Conservation (phyloP, 1,139 yeast species). For the Lodderomyces orthopsilosis region DNA sequence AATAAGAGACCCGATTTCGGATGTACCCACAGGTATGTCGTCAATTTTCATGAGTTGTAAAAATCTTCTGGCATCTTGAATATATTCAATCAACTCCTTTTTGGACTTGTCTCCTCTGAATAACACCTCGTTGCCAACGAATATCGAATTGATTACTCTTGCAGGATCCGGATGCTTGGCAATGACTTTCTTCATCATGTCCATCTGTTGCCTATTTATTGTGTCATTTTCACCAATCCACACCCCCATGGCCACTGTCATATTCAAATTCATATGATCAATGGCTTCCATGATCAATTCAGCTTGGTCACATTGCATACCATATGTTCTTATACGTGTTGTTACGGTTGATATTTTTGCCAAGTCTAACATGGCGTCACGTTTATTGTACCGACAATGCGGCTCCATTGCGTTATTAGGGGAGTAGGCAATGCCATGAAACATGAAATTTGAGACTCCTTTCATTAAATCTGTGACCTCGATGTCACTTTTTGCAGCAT, state of each 20-base stretch:
- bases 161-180: conserved; percentile 38
- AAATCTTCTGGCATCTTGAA: conserved; percentile 40
- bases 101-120: conserved; percentile 50
- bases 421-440: conserved; percentile 61
- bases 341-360: conserved; percentile 58
- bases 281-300: conserved; percentile 54
- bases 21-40: conserved; percentile 52
- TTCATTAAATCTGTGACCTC: conserved; percentile 33
- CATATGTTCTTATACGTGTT: conserved; percentile 54
- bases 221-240: conserved; percentile 53
- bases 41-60: conserved; percentile 29
- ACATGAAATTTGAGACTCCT: conserved; percentile 23
- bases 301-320: conserved; percentile 63
- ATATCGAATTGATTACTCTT: conserved; percentile 47
- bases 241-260: conserved; percentile 62
- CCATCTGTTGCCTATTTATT: conserved; percentile 41
- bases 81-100: conserved; percentile 37
- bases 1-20: conserved; percentile 51
- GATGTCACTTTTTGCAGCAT: conserved; percentile 25
- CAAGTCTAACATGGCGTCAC: conserved; percentile 55
- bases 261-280: conserved; percentile 44
- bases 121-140: conserved; percentile 63
- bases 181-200: conserved; percentile 42
- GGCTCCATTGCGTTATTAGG: conserved; percentile 54
- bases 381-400: conserved; percentile 45